These are phyloP conservation scores for Gossypium gossypioides DNA, from an alignment of 441 rosid species.

Conservation along the genomic window DNA sequence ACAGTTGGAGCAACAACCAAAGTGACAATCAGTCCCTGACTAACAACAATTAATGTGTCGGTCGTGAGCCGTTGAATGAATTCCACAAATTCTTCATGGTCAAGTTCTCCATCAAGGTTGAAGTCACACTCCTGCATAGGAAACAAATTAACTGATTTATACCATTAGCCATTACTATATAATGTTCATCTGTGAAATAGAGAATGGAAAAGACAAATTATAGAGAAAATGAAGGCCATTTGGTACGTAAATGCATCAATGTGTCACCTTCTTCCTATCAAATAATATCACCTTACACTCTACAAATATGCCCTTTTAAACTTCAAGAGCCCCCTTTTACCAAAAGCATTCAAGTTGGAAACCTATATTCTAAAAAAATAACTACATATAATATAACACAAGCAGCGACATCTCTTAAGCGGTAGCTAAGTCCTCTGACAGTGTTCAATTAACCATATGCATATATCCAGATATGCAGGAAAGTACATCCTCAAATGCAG, in stretches of 20 bases:
- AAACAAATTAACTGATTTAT: neutral
- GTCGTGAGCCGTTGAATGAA: conserved; percentile 49
- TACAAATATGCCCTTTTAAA: neutral
- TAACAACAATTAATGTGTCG: conserved; percentile 50
- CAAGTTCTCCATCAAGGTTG: conserved; percentile 65
- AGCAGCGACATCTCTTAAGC: neutral
- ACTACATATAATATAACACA: neutral
- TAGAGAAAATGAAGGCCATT: no score
- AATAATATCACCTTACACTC: neutral
- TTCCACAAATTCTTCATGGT: conserved; percentile 64
- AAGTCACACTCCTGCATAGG: conserved; percentile 50
- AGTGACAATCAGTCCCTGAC: conserved; percentile 70
- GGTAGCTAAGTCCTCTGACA: neutral
- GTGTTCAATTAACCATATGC: neutral
- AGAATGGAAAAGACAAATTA: neutral
- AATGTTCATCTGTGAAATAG: no score
- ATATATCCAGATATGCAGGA: neutral
- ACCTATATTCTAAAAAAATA: neutral
- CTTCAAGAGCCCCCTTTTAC: neutral
- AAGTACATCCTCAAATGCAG: neutral
- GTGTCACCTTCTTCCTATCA: neutral
- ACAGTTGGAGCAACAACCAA: conserved; percentile 78
- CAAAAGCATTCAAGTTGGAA: neutral
- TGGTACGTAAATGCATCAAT: neutral
- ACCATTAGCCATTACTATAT: neutral